Evolutionary conservation across 1,139 yeast species (phyloP), one percentile per base, ranked within the genome.

Genomic region (Ashbya aceris): DNA sequence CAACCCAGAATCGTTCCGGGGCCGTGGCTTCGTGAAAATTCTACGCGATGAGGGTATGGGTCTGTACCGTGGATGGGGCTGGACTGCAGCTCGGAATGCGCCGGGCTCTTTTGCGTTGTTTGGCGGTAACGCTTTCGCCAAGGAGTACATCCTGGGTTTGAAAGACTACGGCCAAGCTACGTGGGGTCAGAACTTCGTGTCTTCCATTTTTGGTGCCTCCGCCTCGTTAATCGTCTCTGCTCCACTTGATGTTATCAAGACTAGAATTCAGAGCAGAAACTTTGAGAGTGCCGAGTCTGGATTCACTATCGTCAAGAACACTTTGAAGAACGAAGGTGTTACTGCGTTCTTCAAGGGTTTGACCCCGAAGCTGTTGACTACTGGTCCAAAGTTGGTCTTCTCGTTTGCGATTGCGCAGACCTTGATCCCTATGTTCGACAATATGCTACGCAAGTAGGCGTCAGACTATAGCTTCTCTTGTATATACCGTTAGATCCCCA

Each of bases 41-140:
- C 62, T 91, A 50, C 62, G 73, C 42, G 98, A 91, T 61, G 98
- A 93, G 69, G 98, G 98, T 17, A 74, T 86, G 49, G 87, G 91
- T 31, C 73, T 91, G 57, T 91, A 91, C 71, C 77, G 96, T 64
- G 99, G 99, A 53, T 89, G 97, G 95, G 97, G 97, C 45, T 91
- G 99, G 99, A 91, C 99, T 48, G 95, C 95, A 55, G 99, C 99
- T 40, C 81, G 99, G 76, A 91, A 91, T 63, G 97, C 97, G 3
- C 99, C 99, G 32, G 99, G 99, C 45, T 86, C 96, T 2, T 91
- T 91, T 61, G 96, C 97, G 10, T 73, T 91, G 51, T 91, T 91
- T 55, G 99, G 99, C 54, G 99, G 97, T 69, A 87, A 91, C 61
- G 96, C 99, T 9, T 93, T 91, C 62, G 97, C 98, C 49, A 93